Percentiles rank a stretch among this genome's conserved stretches.
These are phyloP conservation scores for Tilletia indica DNA, from an alignment of 1,284 basidiomycete genomes.

Conservation along the genomic window DNA sequence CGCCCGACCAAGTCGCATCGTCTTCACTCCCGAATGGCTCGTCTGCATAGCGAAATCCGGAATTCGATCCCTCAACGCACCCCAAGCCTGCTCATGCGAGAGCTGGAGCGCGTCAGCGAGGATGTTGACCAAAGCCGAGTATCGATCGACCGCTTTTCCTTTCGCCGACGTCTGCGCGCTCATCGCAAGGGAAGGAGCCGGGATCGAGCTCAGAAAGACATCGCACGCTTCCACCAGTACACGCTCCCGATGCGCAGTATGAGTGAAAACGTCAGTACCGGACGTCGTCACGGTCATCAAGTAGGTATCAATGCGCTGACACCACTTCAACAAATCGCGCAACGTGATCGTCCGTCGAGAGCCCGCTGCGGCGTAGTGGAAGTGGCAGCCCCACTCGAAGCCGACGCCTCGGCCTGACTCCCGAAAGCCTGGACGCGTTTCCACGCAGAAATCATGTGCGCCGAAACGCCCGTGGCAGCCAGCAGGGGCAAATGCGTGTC, in stretches of 20 bases:
- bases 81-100: conserved; percentile 42
- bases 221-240: conserved; percentile 86
- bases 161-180: conserved; percentile 12
- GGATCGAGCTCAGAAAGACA: conserved; percentile 76
- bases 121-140: conserved; percentile 31
- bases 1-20: conserved; percentile 30
- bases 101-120: conserved; percentile 43
- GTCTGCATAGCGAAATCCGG: conserved; percentile 39
- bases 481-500: conserved; percentile 32
- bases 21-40: not conserved
- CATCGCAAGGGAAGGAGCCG: conserved; percentile 22
- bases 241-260: conserved; percentile 79
- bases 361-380: conserved; percentile 18
- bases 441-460: conserved; percentile 44
- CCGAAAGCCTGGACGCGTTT: conserved; percentile 16
- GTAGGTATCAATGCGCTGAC: conserved; percentile 69
- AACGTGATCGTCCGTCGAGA: conserved; percentile 61
- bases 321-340: conserved; percentile 85
- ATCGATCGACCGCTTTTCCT: conserved; percentile 33
- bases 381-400: not conserved
- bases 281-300: conserved; percentile 23
- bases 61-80: conserved; percentile 37
- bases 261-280: conserved; percentile 58
- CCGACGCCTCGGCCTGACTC: not conserved
- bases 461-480: conserved; percentile 25